Evolutionary conservation across 108 stramenopile species (phyloP).

Genomic region (Mayamaea pseudoterrestris): DNA sequence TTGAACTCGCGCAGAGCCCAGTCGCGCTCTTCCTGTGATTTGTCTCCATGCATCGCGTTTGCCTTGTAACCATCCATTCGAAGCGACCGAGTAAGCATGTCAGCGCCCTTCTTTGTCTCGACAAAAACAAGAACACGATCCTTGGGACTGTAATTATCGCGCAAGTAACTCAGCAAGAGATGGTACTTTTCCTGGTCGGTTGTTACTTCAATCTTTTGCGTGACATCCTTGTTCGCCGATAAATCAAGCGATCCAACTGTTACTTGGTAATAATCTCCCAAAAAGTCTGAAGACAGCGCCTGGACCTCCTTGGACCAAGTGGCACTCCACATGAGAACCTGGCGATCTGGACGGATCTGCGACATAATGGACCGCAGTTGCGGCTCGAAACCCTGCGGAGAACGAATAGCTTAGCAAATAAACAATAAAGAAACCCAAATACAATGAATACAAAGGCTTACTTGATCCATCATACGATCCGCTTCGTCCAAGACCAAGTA

Average conservation of each 20-base stretch:
- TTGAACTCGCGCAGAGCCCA: conserved; percentile 94
- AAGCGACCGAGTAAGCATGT: conserved; percentile 84
- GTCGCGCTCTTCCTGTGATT: conserved; percentile 97
- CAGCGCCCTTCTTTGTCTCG: conserved; percentile 96
- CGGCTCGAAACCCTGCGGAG: conserved; percentile 48
- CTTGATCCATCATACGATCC: conserved; percentile 88
- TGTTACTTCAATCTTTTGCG: conserved; percentile 88
- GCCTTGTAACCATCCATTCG: conserved; percentile 87
- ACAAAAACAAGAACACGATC: conserved; percentile 94
- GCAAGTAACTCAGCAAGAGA: conserved; percentile 55
- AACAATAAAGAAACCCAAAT: conserved; percentile 2
- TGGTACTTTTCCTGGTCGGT: conserved; percentile 89
- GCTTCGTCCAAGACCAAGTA: conserved; percentile 96
- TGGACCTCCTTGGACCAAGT: conserved; percentile 98
- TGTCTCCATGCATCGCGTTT: conserved; percentile 96
- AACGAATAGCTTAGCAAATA: background rate
- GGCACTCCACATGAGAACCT: conserved; percentile 98
- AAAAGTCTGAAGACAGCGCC: conserved; percentile 87
- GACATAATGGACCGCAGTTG: conserved; percentile 93
- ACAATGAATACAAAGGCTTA: background rate
- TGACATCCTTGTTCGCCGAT: conserved; percentile 94
- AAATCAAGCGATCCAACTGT: conserved; percentile 98
- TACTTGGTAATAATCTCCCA: conserved; percentile 87
- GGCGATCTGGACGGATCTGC: conserved; percentile 95
- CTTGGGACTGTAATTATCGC: conserved; percentile 64